These are phyloP conservation scores for Bolboschoenus planiculmis DNA, from an alignment of 176 grass and related monocot genomes.

Conservation along the genomic window DNA sequence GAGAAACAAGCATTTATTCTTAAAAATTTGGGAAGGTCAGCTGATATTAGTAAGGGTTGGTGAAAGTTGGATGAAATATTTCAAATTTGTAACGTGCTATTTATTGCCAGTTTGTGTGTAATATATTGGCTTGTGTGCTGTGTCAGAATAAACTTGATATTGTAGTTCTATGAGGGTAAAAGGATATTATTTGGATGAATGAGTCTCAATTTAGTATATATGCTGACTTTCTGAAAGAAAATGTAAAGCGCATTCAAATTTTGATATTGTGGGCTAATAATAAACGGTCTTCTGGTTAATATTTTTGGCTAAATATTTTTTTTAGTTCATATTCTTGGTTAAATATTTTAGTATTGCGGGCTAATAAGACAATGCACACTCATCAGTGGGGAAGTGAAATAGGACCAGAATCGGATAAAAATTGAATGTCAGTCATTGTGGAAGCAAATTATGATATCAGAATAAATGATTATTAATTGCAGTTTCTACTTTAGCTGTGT, in stretches of 20 bases:
- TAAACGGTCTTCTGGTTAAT: neutral
- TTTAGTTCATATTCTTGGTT: neutral
- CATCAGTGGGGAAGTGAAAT: neutral
- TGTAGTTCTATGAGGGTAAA: neutral
- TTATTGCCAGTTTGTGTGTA: slow-evolving; percentile 20
- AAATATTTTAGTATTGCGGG: neutral
- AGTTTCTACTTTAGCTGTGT: neutral
- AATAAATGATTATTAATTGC: neutral
- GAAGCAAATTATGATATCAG: neutral
- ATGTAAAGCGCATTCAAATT: neutral
- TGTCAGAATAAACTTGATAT: neutral
- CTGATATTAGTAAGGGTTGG: neutral
- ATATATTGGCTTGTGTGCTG: neutral
- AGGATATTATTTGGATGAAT: neutral
- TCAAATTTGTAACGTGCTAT: neutral
- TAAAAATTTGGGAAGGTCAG: neutral
- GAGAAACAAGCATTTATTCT: neutral
- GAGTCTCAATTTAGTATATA: neutral
- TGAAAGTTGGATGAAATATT: slow-evolving; percentile 30
- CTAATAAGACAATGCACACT: too few species aligned
- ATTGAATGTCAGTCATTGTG: neutral
- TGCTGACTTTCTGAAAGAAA: neutral
- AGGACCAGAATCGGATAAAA: neutral
- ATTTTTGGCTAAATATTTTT: neutral
- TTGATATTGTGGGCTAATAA: neutral